Percentiles rank a stretch among this genome's conserved stretches.
phyloP scores from a whole-genome alignment of 2,329 filamentous ascomycete species.

The Pezicula neosporulosa region DNA sequence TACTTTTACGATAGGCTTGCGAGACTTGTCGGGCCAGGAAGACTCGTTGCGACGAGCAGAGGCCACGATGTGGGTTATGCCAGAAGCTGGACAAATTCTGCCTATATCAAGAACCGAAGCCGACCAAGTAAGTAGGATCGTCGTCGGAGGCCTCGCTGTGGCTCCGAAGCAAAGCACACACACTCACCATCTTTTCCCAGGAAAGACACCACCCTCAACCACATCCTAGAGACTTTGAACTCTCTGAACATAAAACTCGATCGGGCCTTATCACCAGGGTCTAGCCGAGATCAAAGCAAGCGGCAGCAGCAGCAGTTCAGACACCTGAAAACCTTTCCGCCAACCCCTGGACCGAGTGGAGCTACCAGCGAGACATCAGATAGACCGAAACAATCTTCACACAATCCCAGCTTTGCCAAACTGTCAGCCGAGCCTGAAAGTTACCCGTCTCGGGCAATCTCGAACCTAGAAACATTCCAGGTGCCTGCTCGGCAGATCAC shows the following conservation, averaged over 20 bases:
- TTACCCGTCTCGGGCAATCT: not conserved
- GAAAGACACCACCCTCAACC: not conserved
- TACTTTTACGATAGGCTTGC: not conserved
- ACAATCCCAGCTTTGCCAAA: no score
- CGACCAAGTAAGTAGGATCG: not conserved
- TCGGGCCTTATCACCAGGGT: not conserved
- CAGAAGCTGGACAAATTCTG: not conserved
- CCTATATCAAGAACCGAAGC: conserved; percentile 1
- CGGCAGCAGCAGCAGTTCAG: not conserved
- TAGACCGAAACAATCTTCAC: no score
- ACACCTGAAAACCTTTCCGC: not conserved
- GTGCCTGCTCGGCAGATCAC: not conserved
- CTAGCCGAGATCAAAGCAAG: not conserved
- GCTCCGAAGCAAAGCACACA: not conserved
- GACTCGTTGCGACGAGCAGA: not conserved
- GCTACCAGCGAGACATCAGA: no score
- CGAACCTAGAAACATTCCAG: not conserved
- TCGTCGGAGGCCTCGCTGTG: not conserved
- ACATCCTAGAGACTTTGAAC: not conserved
- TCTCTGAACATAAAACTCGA: not conserved
- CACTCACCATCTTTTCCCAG: not conserved
- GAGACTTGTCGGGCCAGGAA: not conserved
- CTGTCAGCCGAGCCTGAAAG: not conserved
- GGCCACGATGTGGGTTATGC: not conserved
- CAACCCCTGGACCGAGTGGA: not conserved